Evolutionary conservation across 1,284 basidiomycete genomes (phyloP), one percentile per base, ranked within the genome.

Genomic region (Vanrija pseudolonga): DNA sequence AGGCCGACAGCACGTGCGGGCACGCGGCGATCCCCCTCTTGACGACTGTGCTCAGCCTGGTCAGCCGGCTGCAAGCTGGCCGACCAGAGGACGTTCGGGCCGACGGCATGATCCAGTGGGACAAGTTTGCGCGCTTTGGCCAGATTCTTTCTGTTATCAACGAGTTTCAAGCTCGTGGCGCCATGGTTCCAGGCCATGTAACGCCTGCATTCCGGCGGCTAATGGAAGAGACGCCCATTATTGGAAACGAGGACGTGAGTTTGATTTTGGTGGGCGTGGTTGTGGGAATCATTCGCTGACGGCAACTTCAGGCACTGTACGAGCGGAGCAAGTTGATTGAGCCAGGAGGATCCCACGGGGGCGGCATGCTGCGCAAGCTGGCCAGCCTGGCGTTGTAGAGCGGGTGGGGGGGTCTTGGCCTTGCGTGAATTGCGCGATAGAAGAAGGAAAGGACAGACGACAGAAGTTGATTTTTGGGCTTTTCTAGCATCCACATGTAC

Each of bases 21-120:
- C 58, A 67, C 50, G 51, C 63, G 3, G 72, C 71, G 4, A 74
- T 77, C 39, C 75, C 75, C 0, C 65, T 77, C n/a, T 42, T 77
- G 69, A 67, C 66, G 4, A 67, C 63, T 0, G 50, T 71, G 1
- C 51, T 74, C 6, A 56, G 62, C 17, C 50, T 71, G 22, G 60
- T 74, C 11, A 68, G 56, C 41, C 57, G 66, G 19, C 54, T 74
- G 23, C 72, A 74, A 39, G 57, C 55, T 22, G 66, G 64, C 1
- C 59, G 70, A 17, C 58, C 56, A 1, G 64, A 69, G n/a, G 72
- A 74, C 59, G 50, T 51, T 2, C 59, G 69, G 3, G 17, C 52
- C 11, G 67, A 72, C 44, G 69, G 66, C 8, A 43, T 48, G 20
- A 59, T 71, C 14, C 58, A 60, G 54, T 74, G 72, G 72, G 69